Percentiles rank a stretch among this genome's conserved stretches.
These are phyloP conservation scores for Pichia sp. DNA, from an alignment of 1,139 yeast genomes.

Conservation along the genomic window DNA sequence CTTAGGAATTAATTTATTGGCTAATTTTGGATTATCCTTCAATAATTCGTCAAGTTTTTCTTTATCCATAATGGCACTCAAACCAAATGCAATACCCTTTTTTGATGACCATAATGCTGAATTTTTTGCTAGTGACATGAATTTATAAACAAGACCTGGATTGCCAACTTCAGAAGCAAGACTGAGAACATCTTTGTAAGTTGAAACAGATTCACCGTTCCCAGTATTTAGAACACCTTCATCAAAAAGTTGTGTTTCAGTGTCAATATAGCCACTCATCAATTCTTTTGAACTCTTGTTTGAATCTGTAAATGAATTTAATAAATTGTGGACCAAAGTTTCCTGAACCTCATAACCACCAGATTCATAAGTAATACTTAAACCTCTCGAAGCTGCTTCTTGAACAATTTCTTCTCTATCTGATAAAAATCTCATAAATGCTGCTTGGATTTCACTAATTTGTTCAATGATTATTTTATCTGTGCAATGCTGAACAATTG, in stretches of 20 bases:
- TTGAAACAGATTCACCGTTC: conserved; percentile 73
- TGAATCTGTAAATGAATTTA: conserved; percentile 73
- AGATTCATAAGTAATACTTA: conserved; percentile 72
- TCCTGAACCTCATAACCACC: conserved; percentile 69
- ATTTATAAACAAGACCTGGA: conserved; percentile 87
- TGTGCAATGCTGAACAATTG: conserved; percentile 70
- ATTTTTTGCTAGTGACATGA: conserved; percentile 86
- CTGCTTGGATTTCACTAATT: conserved; percentile 55
- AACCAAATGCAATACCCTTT: conserved; percentile 90
- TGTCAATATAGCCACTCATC: conserved; percentile 63
- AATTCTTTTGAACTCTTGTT: conserved; percentile 40
- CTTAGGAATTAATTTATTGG: conserved; percentile 67
- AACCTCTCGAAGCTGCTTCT: conserved; percentile 87
- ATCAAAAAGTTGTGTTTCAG: conserved; percentile 80
- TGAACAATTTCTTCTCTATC: conserved; percentile 81
- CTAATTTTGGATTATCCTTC: conserved; percentile 44
- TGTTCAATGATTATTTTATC: conserved; percentile 38
- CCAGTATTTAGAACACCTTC: conserved; percentile 73
- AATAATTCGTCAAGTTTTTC: conserved; percentile 64
- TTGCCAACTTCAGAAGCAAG: conserved; percentile 94
- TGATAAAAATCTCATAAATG: conserved; percentile 61
- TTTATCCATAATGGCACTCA: conserved; percentile 78
- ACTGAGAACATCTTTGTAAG: conserved; percentile 77
- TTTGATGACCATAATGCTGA: conserved; percentile 90
- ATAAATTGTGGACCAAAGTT: conserved; percentile 64